Evolutionary conservation across 805 yeast species (phyloP).

Genomic region (Yamadazyma laniorum): DNA sequence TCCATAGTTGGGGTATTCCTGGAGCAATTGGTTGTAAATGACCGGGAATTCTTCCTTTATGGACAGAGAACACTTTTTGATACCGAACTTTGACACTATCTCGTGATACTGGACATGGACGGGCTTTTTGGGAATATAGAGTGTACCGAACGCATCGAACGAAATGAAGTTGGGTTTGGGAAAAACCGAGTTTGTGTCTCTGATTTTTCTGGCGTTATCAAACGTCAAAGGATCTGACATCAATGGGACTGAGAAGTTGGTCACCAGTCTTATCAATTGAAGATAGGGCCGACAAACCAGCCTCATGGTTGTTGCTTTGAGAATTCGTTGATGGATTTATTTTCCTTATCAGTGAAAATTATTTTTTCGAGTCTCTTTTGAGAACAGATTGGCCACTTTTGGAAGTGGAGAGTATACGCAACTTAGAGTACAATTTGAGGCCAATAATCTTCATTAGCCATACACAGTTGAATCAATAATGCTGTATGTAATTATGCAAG

Average conservation of each 20-base stretch:
- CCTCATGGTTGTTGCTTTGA: no score
- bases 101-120: slow-evolving; percentile 53
- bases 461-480: no score
- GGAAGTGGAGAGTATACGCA: no score
- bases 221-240: slow-evolving; percentile 25
- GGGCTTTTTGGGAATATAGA: slow-evolving; percentile 56
- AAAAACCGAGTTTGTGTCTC: slow-evolving; percentile 25
- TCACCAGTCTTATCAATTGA: background rate
- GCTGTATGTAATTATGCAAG: slow-evolving; percentile 37
- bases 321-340: no score
- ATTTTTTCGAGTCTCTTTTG: no score
- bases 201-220: slow-evolving; percentile 21
- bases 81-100: slow-evolving; percentile 45
- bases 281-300: no score
- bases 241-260: slow-evolving; percentile 5
- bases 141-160: slow-evolving; percentile 67
- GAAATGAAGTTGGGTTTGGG: slow-evolving; percentile 52
- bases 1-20: slow-evolving; percentile 62
- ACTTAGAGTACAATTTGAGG: no score
- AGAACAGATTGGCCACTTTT: no score
- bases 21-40: slow-evolving; percentile 35
- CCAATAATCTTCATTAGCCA: no score
- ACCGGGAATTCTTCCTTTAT: slow-evolving; percentile 25
- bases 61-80: slow-evolving; percentile 26
- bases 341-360: background rate